Evolutionary conservation across 2,329 filamentous ascomycete genomes (phyloP), one percentile per base, ranked within the genome.

Genomic region (Ophiosphaerella herpotricha): DNA sequence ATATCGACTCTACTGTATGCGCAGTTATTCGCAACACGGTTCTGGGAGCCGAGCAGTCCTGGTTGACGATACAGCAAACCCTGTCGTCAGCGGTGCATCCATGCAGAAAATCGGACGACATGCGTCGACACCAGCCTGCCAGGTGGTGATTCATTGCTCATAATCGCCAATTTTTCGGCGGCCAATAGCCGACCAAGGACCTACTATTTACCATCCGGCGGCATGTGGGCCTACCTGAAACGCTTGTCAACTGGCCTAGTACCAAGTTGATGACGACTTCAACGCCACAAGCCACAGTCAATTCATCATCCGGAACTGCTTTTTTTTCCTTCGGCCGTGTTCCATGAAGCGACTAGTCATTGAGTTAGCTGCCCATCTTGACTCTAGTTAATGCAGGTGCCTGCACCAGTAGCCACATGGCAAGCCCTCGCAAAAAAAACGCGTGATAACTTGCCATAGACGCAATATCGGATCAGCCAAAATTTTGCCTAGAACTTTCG

Each of bases 101-200:
- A 48, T 61, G 59, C 59, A 64, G 49, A 48, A 55, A 39, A 52
- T 44, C 54, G 43, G 53, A 46, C 29, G 38, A 46, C 53, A 44
- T 57, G 62, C 62, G 61, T 57, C 55, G 54, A 61, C 50, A 51
- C 50, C 52, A 54, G 54, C 43, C 46, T 67, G 66, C 66, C 67
- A 70, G 57, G 51, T 68, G 18, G 18, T 21, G 3, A 67, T 46
- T 49, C 55, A 58, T 41, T 57, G 60, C 66, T 67, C 52, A 59
- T 52, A 51, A 41, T 49, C 35, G 54, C 37, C 8, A 52, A 54
- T 55, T 45, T 52, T 37, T 14, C 36, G 8, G 39, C 35, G 43
- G 50, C 65, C 63, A 67, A 67, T 67, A n/a, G 54, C 48, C 26
- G 37, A 40, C 18, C 26, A 18, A 18, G 29, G 45, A 23, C 32